Percentiles rank a stretch among this genome's conserved stretches.
phyloP scores from a whole-genome alignment of 1,284 basidiomycete species.

The Trichosporon asahii region DNA sequence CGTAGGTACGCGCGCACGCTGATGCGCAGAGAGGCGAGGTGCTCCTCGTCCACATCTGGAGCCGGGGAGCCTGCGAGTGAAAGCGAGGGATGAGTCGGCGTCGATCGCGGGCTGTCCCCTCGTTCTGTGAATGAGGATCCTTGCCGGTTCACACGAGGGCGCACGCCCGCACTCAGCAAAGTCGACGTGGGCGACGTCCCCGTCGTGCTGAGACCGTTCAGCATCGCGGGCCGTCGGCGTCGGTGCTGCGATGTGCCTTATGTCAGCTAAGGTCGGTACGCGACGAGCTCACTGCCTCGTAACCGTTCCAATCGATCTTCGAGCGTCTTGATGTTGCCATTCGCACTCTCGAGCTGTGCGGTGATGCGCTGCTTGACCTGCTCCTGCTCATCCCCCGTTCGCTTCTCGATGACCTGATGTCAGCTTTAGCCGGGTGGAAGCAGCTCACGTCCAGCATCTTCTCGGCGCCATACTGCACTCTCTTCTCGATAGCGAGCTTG shows the following conservation, averaged over 20 bases:
- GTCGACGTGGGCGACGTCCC: slow-evolving; percentile 22
- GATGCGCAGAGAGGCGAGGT: slow-evolving; percentile 29
- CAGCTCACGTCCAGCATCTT: slow-evolving; percentile 55
- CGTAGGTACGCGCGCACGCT: slow-evolving; percentile 19
- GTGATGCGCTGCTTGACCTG: slow-evolving; percentile 45
- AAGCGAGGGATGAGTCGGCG: slow-evolving; percentile 8
- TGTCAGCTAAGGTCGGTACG: slow-evolving; percentile 3
- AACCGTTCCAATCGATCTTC: slow-evolving; percentile 42
- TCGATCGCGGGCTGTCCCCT: slow-evolving; percentile 13
- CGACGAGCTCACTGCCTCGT: slow-evolving; percentile 22
- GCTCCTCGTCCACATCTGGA: slow-evolving; percentile 28
- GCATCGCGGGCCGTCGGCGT: slow-evolving; percentile 34
- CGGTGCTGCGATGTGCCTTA: slow-evolving; percentile 33
- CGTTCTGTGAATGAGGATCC: slow-evolving; percentile 16
- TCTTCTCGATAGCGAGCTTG: slow-evolving; percentile 53
- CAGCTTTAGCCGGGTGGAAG: slow-evolving; percentile 11
- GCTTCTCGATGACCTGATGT: slow-evolving; percentile 43
- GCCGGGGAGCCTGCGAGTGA: slow-evolving; percentile 7
- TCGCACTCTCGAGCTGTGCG: slow-evolving; percentile 48
- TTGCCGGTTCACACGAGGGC: slow-evolving; percentile 35
- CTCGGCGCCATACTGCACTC: slow-evolving; percentile 57
- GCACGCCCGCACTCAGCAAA: slow-evolving; percentile 28
- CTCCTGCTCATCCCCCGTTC: slow-evolving; percentile 37
- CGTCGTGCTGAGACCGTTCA: slow-evolving; percentile 32
- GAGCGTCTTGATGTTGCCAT: slow-evolving; percentile 43